phyloP scores from a whole-genome alignment of 345 rosid species.

The Moringa oleifera region DNA sequence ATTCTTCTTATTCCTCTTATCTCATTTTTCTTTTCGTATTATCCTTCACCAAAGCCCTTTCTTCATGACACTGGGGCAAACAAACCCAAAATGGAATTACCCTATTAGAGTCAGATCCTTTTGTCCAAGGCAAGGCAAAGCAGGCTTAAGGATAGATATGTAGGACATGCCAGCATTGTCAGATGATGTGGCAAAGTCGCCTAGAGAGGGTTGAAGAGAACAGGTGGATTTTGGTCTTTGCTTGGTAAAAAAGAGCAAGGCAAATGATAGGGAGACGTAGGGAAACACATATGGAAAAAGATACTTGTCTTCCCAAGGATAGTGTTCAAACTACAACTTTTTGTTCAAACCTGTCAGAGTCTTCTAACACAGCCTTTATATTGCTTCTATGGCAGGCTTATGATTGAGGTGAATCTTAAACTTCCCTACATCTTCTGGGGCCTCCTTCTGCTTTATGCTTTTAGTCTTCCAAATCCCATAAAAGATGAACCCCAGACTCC shows the following conservation, averaged over 20 bases:
- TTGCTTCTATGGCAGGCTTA: slow-evolving; percentile 47
- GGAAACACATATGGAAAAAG: slow-evolving; percentile 39
- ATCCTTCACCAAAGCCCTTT: too few relatives aligned
- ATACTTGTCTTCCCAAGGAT: slow-evolving; percentile 70
- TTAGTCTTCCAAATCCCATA: slow-evolving; percentile 30
- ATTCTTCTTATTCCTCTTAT: too few relatives aligned
- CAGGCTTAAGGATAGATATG: too few relatives aligned
- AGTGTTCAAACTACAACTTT: slow-evolving; percentile 55
- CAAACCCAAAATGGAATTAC: too few relatives aligned
- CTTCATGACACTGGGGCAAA: too few relatives aligned
- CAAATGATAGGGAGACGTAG: slow-evolving; percentile 34
- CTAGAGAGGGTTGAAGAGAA: slow-evolving; percentile 3
- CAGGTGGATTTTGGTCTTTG: slow-evolving; percentile 14
- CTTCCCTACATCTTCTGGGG: slow-evolving; percentile 43
- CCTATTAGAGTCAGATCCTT: too few relatives aligned
- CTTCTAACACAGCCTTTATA: slow-evolving; percentile 50
- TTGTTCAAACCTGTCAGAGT: slow-evolving; percentile 81
- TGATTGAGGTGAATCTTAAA: slow-evolving; percentile 44
- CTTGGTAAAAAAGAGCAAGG: slow-evolving; percentile 32
- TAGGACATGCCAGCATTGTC: slow-evolving; percentile 16
- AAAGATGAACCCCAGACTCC: slow-evolving; percentile 20
- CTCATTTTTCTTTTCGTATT: too few relatives aligned
- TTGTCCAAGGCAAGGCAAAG: too few relatives aligned
- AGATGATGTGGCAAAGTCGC: slow-evolving; percentile 26
- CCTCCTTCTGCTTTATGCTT: slow-evolving; percentile 28